Percentiles rank a stretch among this genome's conserved stretches.
These are phyloP conservation scores for Glycyrrhiza uralensis DNA, from an alignment of 306 rosid species.

Conservation along the genomic window DNA sequence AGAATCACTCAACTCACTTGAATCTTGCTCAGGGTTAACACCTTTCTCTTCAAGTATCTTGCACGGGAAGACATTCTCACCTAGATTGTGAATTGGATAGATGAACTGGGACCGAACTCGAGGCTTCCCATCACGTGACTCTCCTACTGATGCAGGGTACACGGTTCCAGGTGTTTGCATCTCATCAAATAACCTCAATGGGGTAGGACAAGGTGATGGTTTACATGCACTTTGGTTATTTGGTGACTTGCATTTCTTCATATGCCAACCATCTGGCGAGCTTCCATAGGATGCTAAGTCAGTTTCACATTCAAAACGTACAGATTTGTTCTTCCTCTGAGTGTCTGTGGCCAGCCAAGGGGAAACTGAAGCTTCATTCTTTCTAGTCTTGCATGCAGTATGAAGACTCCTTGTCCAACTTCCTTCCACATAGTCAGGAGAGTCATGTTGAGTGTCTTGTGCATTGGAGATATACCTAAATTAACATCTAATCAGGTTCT, in stretches of 20 bases:
- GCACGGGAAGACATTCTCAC: constrained; percentile 38
- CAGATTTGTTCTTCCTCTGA: constrained; percentile 60
- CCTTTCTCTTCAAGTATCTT: constrained; percentile 49
- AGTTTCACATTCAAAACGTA: constrained; percentile 62
- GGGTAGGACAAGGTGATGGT: constrained; percentile 73
- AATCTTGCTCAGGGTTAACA: constrained; percentile 37
- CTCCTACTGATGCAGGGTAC: constrained; percentile 59
- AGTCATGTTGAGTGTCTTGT: constrained; percentile 11
- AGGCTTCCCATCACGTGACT: constrained; percentile 45
- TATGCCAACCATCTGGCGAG: constrained; percentile 46
- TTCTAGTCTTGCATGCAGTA: constrained; percentile 29
- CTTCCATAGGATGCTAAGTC: constrained; percentile 45
- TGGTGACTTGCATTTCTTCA: constrained; percentile 35
- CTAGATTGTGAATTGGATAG: constrained; percentile 45
- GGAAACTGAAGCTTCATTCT: constrained; percentile 32
- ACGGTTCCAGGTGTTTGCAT: constrained; percentile 98
- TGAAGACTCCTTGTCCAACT: constrained; percentile 17
- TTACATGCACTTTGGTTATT: constrained; percentile 49
- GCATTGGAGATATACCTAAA: constrained; percentile 36
- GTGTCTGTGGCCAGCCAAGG: constrained; percentile 45
- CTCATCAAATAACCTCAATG: constrained; percentile 69
- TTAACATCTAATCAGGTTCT: constrained; percentile 5
- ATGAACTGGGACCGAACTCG: constrained; percentile 72
- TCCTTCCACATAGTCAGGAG: constrained; percentile 22
- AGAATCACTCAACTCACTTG: constrained; percentile 44